Evolutionary conservation across 2,329 filamentous ascomycete species (phyloP).

Genomic region (Aspergillus aculeatinus): DNA sequence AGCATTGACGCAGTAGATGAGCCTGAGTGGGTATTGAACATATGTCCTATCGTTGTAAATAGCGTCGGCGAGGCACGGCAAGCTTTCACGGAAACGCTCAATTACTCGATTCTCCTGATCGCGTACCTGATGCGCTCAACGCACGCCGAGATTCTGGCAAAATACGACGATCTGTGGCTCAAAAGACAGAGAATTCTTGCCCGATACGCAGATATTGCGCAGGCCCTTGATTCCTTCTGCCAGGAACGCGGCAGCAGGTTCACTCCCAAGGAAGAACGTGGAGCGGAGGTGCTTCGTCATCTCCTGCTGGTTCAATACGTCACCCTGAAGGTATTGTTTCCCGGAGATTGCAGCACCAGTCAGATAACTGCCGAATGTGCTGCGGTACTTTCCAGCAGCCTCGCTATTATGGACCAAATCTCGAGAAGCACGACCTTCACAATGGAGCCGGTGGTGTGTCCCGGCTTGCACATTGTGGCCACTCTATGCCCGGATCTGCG

Average conservation of each 20-base stretch:
- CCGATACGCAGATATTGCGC: background rate
- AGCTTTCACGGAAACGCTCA: background rate
- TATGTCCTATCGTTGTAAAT: background rate
- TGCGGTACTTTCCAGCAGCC: background rate
- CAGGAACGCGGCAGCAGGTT: background rate
- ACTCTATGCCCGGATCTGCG: slow-evolving; percentile 13
- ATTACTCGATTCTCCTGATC: slow-evolving; percentile 13
- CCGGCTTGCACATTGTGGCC: slow-evolving; percentile 12
- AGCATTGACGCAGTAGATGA: background rate
- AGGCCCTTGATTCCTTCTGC: background rate
- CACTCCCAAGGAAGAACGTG: slow-evolving; percentile 2
- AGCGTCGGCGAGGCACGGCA: background rate
- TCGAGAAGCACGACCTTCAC: slow-evolving; percentile 13
- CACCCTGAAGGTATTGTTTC: slow-evolving; percentile 12
- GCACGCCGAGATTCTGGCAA: slow-evolving; percentile 3
- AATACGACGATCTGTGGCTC: slow-evolving; percentile 5
- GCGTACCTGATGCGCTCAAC: slow-evolving; percentile 14
- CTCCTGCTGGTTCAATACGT: slow-evolving; percentile 10
- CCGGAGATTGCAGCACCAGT: slow-evolving; percentile 1
- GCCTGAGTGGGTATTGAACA: background rate
- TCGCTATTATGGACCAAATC: slow-evolving; percentile 6
- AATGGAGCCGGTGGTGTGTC: slow-evolving; percentile 14
- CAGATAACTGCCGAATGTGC: slow-evolving; percentile 10
- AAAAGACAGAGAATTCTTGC: slow-evolving; percentile 1
- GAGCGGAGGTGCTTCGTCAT: slow-evolving; percentile 10